phyloP scores from a whole-genome alignment of 139 green algal genomes.

The Ettlia oleoabundans region DNA sequence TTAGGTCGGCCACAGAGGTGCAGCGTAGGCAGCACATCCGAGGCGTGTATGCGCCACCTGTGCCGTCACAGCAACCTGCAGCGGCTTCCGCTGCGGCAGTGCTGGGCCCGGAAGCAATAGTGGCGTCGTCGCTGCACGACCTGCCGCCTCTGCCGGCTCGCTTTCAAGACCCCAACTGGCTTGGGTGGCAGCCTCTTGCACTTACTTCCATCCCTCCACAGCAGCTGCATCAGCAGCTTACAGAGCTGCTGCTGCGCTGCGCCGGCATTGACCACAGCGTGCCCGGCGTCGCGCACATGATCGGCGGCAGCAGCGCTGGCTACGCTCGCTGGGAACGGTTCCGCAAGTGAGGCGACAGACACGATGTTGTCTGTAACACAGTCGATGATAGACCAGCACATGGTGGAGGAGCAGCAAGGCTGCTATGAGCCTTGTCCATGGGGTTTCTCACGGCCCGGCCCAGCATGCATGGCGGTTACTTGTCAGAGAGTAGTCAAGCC shows the following conservation, averaged over 20 bases:
- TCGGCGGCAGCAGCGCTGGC: conserved; percentile 11
- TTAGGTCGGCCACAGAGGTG: conserved; percentile 11
- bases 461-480: too few relatives aligned
- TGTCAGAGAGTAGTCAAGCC: too few relatives aligned
- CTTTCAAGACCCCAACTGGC: neutral
- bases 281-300: conserved; percentile 8
- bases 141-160: conserved; percentile 1
- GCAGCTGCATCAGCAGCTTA: conserved; percentile 16
- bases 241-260: neutral
- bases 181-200: conserved; percentile 8
- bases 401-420: too few relatives aligned
- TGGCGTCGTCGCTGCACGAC: neutral
- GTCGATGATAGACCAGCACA: too few relatives aligned
- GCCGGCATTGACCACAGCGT: conserved; percentile 27
- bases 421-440: neutral
- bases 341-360: neutral
- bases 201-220: neutral
- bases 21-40: conserved; percentile 17
- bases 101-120: conserved; percentile 2
- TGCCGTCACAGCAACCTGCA: neutral
- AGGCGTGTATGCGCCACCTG: neutral
- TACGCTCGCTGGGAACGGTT: conserved; percentile 26
- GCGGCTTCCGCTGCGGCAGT: neutral
- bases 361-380: too few relatives aligned
- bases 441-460: too few relatives aligned